Base-by-base conservation (phyloP, 2,329 filamentous ascomycete genomes). In the Ascocoryne sarcoides region DNA sequence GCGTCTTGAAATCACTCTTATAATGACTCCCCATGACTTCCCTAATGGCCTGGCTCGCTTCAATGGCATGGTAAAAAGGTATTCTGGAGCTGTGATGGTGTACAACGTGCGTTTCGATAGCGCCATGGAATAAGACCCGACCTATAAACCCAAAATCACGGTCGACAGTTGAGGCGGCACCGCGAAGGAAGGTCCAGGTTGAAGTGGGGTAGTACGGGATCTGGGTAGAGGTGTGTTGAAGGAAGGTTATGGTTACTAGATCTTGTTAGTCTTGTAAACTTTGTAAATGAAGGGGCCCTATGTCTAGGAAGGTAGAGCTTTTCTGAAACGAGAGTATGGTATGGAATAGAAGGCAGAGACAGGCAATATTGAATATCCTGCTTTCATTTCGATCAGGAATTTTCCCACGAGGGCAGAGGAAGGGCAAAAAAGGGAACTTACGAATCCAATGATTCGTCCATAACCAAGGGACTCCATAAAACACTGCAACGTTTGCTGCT, bases 221-320 rank as follows among this genome's bases (percentile, higher is more conserved):
- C n/a, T 63, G 59, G 18, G 35, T 36, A 32, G 82, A 75, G 36
- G 76, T 81, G 67, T 85, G 81, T 61, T 85, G 81, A 12, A 85
- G 76, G 60, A 81, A 85, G 32, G 81, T 84, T 56, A 84, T 84
- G 46, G 78, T 77, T n/a, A 85, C 78, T 76, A 28, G n/a, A 15
- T 5, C 10, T n/a, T n/a, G n/a, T n/a, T n/a, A n/a, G n/a, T n/a
- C n/a, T n/a, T n/a, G n/a, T n/a, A n/a, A n/a, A n/a, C n/a, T n/a
- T n/a, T n/a, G n/a, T n/a, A n/a, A n/a, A n/a, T n/a, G n/a, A n/a
- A n/a, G n/a, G n/a, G n/a, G n/a, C n/a, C n/a, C n/a, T n/a, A n/a
- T n/a, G n/a, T n/a, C n/a, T n/a, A n/a, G n/a, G n/a, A n/a, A n/a
- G n/a, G n/a, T n/a, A n/a, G n/a, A n/a, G n/a, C n/a, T n/a, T n/a